Evolutionary conservation across 1,284 basidiomycete genomes (phyloP).

Genomic region (Austroboletus novae-zelandiae): DNA sequence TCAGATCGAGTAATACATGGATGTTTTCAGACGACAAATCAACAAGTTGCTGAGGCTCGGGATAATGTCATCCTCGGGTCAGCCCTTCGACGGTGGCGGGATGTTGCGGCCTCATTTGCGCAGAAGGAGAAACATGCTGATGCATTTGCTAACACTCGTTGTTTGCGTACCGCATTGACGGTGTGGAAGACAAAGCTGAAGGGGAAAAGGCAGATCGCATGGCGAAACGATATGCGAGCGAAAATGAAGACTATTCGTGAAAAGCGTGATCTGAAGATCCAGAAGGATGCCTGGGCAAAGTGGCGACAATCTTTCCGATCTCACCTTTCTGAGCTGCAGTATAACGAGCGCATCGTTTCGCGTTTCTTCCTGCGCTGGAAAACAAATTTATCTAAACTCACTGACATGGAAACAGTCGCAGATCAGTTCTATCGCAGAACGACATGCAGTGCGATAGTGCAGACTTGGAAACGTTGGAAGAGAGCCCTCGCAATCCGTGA

Average conservation of each 20-base stretch:
- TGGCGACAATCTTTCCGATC: constrained; percentile 59
- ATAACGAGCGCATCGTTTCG: constrained; percentile 40
- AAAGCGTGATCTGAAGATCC: constrained; percentile 47
- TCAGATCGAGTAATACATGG: constrained; percentile 11
- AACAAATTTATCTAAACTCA: constrained; percentile 37
- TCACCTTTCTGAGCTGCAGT: constrained; percentile 48
- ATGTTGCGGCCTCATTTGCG: constrained; percentile 34
- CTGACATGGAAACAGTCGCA: constrained; percentile 46
- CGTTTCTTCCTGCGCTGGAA: constrained; percentile 55
- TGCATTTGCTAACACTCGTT: constrained; percentile 40
- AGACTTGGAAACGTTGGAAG: constrained; percentile 57
- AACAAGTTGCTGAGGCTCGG: constrained; percentile 57
- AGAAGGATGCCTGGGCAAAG: constrained; percentile 54
- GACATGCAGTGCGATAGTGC: constrained; percentile 37
- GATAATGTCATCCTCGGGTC: constrained; percentile 58
- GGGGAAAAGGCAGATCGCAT: constrained; percentile 50
- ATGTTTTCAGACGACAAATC: constrained; percentile 52
- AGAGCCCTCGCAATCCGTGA: constrained; percentile 41
- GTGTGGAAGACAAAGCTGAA: constrained; percentile 52
- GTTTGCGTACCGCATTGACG: constrained; percentile 39
- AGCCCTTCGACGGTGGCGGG: constrained; percentile 58
- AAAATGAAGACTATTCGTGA: constrained; percentile 62
- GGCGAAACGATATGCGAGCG: constrained; percentile 65
- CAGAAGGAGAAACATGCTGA: constrained; percentile 43
- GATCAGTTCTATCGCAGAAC: constrained; percentile 42